These are phyloP conservation scores for Mycena albidolilacea DNA, from an alignment of 768 basidiomycete species.

Conservation along the genomic window DNA sequence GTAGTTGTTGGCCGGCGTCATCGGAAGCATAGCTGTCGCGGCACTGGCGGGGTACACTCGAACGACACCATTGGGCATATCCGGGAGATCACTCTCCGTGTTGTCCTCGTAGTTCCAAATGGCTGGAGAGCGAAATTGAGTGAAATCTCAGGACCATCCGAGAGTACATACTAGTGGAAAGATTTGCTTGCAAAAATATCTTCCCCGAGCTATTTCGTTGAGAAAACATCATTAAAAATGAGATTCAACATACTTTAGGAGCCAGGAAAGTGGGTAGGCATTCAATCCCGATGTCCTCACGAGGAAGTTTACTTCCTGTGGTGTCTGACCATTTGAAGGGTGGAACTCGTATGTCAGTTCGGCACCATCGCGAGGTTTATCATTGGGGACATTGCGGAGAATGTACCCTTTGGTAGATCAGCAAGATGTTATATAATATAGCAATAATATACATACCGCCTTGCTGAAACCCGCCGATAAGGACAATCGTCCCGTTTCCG, in stretches of 20 bases:
- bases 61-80: constrained; percentile 80
- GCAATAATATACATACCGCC: constrained; percentile 55
- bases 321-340: constrained; percentile 69
- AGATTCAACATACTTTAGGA: constrained; percentile 58
- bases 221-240: neutral
- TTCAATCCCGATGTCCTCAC: constrained; percentile 82
- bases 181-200: constrained; percentile 87
- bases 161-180: constrained; percentile 73
- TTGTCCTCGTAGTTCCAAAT: constrained; percentile 71
- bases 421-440: neutral
- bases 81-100: constrained; percentile 69
- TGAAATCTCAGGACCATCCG: constrained; percentile 20
- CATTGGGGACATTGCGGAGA: constrained; percentile 80
- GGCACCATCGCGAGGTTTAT: constrained; percentile 76
- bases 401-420: constrained; percentile 58
- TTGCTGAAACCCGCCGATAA: constrained; percentile 86
- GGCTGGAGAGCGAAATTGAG: constrained; percentile 45
- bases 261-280: constrained; percentile 79
- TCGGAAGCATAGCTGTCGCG: constrained; percentile 89
- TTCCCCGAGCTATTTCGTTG: constrained; percentile 66
- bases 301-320: constrained; percentile 75
- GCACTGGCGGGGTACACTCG: constrained; percentile 63
- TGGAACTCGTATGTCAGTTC: constrained; percentile 90
- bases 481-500: constrained; percentile 81
- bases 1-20: constrained; percentile 93